phyloP scores from a whole-genome alignment of 108 stramenopile genomes.

The Conticribra guillardii region DNA sequence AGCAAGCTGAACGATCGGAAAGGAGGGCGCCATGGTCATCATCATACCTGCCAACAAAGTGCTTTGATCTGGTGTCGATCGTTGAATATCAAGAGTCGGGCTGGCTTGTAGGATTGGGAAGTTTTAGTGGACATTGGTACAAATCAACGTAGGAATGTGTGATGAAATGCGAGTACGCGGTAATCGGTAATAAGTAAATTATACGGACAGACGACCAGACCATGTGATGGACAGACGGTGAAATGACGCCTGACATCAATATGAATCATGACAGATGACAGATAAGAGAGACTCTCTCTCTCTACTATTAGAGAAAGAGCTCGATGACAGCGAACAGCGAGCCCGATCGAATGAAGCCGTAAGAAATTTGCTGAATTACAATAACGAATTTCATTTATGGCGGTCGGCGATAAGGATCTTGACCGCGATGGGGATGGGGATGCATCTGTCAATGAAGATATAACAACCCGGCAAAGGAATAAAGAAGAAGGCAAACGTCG shows the following conservation, averaged over 20 bases:
- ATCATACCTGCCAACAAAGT: background rate
- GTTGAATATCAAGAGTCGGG: background rate
- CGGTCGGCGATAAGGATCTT: too few relatives aligned
- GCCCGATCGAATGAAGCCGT: too few relatives aligned
- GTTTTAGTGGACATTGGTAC: background rate
- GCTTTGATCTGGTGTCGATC: background rate
- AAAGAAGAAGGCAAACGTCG: constrained; percentile 35
- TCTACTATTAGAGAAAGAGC: too few relatives aligned
- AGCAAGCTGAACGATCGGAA: background rate
- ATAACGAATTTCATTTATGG: too few relatives aligned
- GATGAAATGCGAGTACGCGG: background rate
- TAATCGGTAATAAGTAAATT: background rate
- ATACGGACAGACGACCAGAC: background rate
- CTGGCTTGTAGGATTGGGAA: background rate
- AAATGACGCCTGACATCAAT: too few relatives aligned
- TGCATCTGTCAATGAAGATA: constrained; percentile 7
- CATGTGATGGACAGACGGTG: background rate
- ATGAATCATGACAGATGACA: too few relatives aligned
- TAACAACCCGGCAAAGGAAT: constrained; percentile 8
- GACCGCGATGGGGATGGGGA: too few relatives aligned
- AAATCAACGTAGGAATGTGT: background rate
- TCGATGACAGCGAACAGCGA: too few relatives aligned
- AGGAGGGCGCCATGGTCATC: background rate
- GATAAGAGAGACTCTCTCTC: too few relatives aligned
- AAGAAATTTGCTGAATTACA: too few relatives aligned